Percentiles rank a stretch among this genome's conserved stretches.
phyloP scores from a whole-genome alignment of 2,329 filamentous ascomycete genomes.

The Teratosphaeria pseudoeucalypti region DNA sequence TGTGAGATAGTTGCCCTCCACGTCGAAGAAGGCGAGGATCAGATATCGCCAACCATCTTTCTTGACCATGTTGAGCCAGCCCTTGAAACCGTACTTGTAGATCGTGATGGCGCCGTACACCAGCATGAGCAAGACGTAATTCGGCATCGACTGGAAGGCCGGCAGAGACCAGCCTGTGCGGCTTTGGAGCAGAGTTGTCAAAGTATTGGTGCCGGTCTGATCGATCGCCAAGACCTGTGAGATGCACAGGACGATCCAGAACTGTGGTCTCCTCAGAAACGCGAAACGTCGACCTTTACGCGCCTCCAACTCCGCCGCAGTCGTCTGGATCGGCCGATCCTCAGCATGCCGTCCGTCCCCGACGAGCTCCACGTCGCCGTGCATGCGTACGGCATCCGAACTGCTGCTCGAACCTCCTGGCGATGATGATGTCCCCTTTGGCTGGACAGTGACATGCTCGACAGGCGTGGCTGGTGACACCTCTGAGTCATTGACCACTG shows the following conservation, averaged over 20 bases:
- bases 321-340: slow-evolving; percentile 25
- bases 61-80: slow-evolving; percentile 53
- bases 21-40: slow-evolving; percentile 84
- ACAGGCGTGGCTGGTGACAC: slow-evolving; percentile 7
- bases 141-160: slow-evolving; percentile 92
- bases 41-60: slow-evolving; percentile 87
- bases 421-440: slow-evolving; percentile 18
- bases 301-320: slow-evolving; percentile 31
- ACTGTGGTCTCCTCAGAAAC: slow-evolving; percentile 75
- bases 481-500: slow-evolving; percentile 4
- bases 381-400: slow-evolving; percentile 12
- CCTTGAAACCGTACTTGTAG: slow-evolving; percentile 65
- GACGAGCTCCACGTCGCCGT: slow-evolving; percentile 29
- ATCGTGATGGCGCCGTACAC: slow-evolving; percentile 75
- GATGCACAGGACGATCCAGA: slow-evolving; percentile 71
- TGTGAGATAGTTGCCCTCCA: slow-evolving; percentile 96
- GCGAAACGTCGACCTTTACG: slow-evolving; percentile 43
- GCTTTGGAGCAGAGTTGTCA: slow-evolving; percentile 62
- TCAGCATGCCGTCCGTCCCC: slow-evolving; percentile 13
- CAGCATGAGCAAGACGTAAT: slow-evolving; percentile 73
- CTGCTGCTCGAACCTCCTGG: slow-evolving; percentile 11
- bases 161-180: slow-evolving; percentile 65
- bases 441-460: slow-evolving; percentile 22
- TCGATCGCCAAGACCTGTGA: slow-evolving; percentile 74
- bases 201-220: slow-evolving; percentile 88